Base-by-base conservation (phyloP, 225 moss, liverwort and hornwort genomes). In the Polytrichum commune region DNA sequence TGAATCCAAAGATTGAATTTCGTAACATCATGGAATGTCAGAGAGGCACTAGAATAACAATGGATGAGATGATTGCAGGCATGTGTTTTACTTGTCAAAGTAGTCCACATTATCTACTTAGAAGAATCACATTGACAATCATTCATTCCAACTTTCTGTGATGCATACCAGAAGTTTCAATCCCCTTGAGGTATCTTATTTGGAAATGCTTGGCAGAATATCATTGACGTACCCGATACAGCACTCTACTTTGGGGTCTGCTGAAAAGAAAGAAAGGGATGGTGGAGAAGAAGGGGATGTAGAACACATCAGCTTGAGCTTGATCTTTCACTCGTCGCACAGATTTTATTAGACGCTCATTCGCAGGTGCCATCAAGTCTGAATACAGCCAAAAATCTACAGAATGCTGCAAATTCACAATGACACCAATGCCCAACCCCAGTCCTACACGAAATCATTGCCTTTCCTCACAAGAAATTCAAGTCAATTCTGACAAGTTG, bases 231-330 rank as follows among this genome's bases (percentile, higher is more conserved):
- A 83, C 88, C 85, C 85, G 74, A 64, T 88, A 83, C 0, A 85
- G 80, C 53, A 76, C 38, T 72, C 76, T 88, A 78, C 85, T 83
- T 72, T 82, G 80, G 56, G 69, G 6, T 46, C 83, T 80, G 6
- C 64, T 55, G 66, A 88, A 68, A 57, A 88, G 85, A 69, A 88
- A 88, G 78, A 85, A 88, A 22, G 82, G 82, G 78, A 88, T 88
- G 18, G 88, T 88, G 7, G 85, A 83, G 76, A 85, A 85, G 72
- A 88, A 78, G 18, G 88, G 88, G 63, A 88, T 78, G 18, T 80
- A 85, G 62, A 83, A 88, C 66, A 88, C 83, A 46, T 88, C 88
- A 20, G 85, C 88, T 28, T 81, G 71, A 23, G 74, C 55, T 62
- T 71, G 71, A 53, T 69, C 68, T 56, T 66, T 74, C 46, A 88